A percentile compares a stretch with the other conserved stretches of the same genome.
Evolutionary conservation across 352 stramenopile genomes (phyloP).

Genomic region (Plasmopara muralis): DNA sequence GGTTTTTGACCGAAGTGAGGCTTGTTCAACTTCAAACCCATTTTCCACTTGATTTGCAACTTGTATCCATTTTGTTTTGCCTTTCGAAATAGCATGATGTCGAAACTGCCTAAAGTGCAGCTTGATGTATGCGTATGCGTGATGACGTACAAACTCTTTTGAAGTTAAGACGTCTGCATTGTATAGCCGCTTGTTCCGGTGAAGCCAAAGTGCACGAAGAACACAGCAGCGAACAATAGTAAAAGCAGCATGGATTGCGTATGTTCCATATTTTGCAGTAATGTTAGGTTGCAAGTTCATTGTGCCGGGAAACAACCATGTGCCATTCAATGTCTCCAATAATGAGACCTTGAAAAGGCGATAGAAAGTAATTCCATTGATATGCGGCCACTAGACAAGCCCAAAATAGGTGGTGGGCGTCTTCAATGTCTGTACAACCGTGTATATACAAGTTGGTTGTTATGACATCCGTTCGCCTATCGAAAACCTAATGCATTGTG

Average conservation of each 20-base stretch:
- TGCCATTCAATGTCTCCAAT: neutral
- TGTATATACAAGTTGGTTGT: neutral
- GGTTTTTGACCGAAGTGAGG: too few relatives aligned
- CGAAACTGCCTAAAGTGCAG: too few relatives aligned
- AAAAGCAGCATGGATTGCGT: slow-evolving; percentile 1
- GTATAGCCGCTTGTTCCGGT: slow-evolving; percentile 6
- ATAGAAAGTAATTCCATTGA: too few relatives aligned
- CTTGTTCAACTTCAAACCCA: neutral
- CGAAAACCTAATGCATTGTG: neutral
- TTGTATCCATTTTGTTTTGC: neutral
- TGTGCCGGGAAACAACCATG: neutral
- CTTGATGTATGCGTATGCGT: slow-evolving; percentile 1
- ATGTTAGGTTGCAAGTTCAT: neutral
- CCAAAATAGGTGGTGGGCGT: slow-evolving; percentile 11
- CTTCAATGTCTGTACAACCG: neutral
- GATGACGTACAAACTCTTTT: neutral
- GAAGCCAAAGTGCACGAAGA: slow-evolving; percentile 5
- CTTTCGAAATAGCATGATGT: neutral
- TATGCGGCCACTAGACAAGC: neutral
- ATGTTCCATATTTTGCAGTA: neutral
- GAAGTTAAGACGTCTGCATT: neutral
- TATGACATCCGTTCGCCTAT: neutral
- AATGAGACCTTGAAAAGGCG: slow-evolving; percentile 2
- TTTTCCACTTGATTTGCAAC: neutral
- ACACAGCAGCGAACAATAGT: slow-evolving; percentile 6